These are phyloP conservation scores for Holtermannia corniformis DNA, from an alignment of 768 basidiomycete genomes.

Conservation along the genomic window DNA sequence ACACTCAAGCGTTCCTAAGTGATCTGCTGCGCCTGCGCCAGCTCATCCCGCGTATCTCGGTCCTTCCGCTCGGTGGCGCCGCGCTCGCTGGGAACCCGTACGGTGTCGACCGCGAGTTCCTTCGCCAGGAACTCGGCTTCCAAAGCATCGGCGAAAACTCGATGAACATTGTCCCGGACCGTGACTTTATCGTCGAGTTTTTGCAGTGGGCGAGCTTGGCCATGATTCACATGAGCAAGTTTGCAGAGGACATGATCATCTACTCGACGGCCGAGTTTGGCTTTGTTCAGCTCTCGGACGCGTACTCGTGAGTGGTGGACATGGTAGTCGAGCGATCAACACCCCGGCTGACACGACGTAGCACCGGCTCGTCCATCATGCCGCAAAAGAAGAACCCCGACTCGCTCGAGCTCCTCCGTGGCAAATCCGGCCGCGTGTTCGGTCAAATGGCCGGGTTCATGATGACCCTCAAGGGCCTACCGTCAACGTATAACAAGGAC, in stretches of 20 bases:
- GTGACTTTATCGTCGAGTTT: conserved; percentile 95
- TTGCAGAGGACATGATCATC: conserved; percentile 92
- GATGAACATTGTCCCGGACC: conserved; percentile 90
- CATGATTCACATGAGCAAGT: conserved; percentile 85
- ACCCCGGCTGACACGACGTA: conserved; percentile 35
- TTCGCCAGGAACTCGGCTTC: conserved; percentile 84
- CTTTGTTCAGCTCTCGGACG: conserved; percentile 90
- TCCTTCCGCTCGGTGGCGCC: conserved; percentile 86
- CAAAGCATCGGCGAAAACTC: conserved; percentile 84
- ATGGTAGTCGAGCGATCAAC: neutral
- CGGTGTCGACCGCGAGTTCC: conserved; percentile 81
- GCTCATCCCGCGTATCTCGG: conserved; percentile 78
- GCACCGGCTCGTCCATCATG: conserved; percentile 99
- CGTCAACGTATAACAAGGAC: conserved; percentile 99
- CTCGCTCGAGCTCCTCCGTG: conserved; percentile 86
- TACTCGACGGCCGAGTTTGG: conserved; percentile 97
- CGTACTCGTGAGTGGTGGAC: conserved; percentile 70
- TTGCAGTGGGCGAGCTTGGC: conserved; percentile 89
- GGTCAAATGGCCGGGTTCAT: conserved; percentile 97
- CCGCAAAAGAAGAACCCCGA: conserved; percentile 99
- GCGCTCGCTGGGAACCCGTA: conserved; percentile 97
- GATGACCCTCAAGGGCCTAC: conserved; percentile 93
- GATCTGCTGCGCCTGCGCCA: conserved; percentile 79
- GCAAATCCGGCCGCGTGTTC: conserved; percentile 89
- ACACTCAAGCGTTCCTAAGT: conserved; percentile 83